Base-by-base conservation (phyloP, 306 rosid species). In the Lathyrus aphaca region DNA sequence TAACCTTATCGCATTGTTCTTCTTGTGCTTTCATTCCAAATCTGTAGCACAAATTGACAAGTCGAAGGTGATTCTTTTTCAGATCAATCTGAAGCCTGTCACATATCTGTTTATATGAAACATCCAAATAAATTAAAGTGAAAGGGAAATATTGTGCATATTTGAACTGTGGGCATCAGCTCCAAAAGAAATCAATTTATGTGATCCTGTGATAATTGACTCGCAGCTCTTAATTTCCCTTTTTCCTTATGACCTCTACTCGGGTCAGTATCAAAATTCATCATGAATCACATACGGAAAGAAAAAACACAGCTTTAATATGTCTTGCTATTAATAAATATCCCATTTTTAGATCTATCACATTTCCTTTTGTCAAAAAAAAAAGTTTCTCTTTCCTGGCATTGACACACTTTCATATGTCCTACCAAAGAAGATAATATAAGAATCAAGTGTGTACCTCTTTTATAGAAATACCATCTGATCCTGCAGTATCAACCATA, bases 21-120 rank as follows among this genome's bases (percentile, higher is more conserved):
- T 87, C 87, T 54, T 81, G 92, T 72, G 83, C 81, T 49, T 77
- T 74, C 89, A 94, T 81, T 71, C 91, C 96, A 86, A 85, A 88
- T 78, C 96, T 85, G 51, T 78, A 61, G 78, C 86, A 82, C 88
- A 94, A 76, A 73, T 72, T 70, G 56, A 84, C 44, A 15, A 94
- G 83, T n/a, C 90, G 86, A 43, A 54, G 64, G 78, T 85, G 87
- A 84, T 75, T 81, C 83, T 61, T 85, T 79, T 90, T 94, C 42
- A 82, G 87, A 55, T 87, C 93, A 68, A 94, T 82, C 74, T 97
- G 92, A 75, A 94, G 91, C 84, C 85, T 77, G 79, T 84, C 82
- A 46, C 89, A 76, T 13, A 94, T 78, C 98, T 90, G 87, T 66
- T 75, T 45, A 60, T 25, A 44, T 51, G 15, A 83, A 66, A 75